These are phyloP conservation scores for Chalaropsis thielavioides DNA, from an alignment of 2,329 filamentous ascomycete species.

Conservation along the genomic window DNA sequence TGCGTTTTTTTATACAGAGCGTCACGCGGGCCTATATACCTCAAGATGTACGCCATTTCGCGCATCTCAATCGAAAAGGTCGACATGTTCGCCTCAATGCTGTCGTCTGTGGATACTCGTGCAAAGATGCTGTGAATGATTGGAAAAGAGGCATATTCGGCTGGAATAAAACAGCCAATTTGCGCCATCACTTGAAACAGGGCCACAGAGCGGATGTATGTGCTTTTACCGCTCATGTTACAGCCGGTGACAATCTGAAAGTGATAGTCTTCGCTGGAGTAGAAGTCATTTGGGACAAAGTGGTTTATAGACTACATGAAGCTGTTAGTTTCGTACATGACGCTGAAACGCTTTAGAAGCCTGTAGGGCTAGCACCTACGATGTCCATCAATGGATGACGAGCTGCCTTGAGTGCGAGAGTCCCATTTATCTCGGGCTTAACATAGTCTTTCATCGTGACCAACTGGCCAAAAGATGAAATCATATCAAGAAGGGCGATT, in stretches of 20 bases:
- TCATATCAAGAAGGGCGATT: conserved; percentile 76
- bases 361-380: conserved; percentile 23
- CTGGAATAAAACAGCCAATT: conserved; percentile 80
- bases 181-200: conserved; percentile 87
- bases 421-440: conserved; percentile 52
- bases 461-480: conserved; percentile 60
- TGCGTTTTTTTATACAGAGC: not conserved
- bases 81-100: conserved; percentile 77
- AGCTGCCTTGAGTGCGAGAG: conserved; percentile 57
- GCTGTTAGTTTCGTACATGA: not conserved
- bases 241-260: conserved; percentile 92
- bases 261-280: conserved; percentile 61
- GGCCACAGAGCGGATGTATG: conserved; percentile 76
- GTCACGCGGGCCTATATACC: conserved; percentile 25
- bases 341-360: not conserved
- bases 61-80: conserved; percentile 93
- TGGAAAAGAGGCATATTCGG: conserved; percentile 66
- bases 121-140: conserved; percentile 77
- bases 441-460: conserved; percentile 47
- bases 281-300: conserved; percentile 83
- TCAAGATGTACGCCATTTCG: conserved; percentile 84
- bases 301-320: conserved; percentile 30
- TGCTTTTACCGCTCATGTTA: conserved; percentile 98
- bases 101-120: conserved; percentile 73
- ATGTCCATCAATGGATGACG: conserved; percentile 70